phyloP scores from a whole-genome alignment of 495 filamentous ascomycete genomes.

The Aspergillus cristatus region DNA sequence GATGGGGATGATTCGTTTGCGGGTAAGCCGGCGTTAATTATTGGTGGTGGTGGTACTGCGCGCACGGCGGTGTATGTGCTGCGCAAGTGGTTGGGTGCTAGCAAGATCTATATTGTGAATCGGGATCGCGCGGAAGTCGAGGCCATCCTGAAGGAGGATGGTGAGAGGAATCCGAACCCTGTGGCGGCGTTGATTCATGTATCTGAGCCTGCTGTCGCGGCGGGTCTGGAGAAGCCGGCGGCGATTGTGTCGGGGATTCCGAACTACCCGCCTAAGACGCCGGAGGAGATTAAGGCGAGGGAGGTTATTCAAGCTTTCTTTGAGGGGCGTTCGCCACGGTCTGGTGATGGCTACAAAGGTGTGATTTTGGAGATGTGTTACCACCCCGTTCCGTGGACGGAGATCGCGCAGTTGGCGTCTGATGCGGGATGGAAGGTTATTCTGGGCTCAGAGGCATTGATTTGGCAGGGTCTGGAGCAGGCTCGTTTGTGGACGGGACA shows the following conservation, averaged over 20 bases:
- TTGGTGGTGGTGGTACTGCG: conserved; percentile 61
- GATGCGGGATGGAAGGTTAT: conserved; percentile 59
- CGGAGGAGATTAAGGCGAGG: conserved; percentile 47
- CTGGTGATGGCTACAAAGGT: conserved; percentile 43
- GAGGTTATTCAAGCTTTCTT: conserved; percentile 48
- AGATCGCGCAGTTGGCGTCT: conserved; percentile 47
- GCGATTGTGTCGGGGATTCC: conserved; percentile 60
- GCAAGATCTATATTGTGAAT: conserved; percentile 62
- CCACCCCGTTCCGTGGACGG: conserved; percentile 58
- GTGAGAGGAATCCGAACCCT: conserved; percentile 19
- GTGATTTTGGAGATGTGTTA: conserved; percentile 75
- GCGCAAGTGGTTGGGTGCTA: conserved; percentile 53
- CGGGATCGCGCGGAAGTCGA: conserved; percentile 54
- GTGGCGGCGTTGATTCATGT: conserved; percentile 45
- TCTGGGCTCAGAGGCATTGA: conserved; percentile 59
- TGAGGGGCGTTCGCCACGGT: conserved; percentile 10
- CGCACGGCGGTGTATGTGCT: conserved; percentile 63
- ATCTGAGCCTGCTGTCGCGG: conserved; percentile 44
- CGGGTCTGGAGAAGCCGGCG: conserved; percentile 44
- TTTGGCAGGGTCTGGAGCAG: conserved; percentile 70
- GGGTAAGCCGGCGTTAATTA: conserved; percentile 48
- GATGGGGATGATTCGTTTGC: conserved; percentile 27
- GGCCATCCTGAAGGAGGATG: conserved; percentile 47
- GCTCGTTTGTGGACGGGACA: conserved; percentile 54
- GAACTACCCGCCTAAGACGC: conserved; percentile 54